Conservation (phyloP, 768 basidiomycete species). For the Dentipellis fragilis region DNA sequence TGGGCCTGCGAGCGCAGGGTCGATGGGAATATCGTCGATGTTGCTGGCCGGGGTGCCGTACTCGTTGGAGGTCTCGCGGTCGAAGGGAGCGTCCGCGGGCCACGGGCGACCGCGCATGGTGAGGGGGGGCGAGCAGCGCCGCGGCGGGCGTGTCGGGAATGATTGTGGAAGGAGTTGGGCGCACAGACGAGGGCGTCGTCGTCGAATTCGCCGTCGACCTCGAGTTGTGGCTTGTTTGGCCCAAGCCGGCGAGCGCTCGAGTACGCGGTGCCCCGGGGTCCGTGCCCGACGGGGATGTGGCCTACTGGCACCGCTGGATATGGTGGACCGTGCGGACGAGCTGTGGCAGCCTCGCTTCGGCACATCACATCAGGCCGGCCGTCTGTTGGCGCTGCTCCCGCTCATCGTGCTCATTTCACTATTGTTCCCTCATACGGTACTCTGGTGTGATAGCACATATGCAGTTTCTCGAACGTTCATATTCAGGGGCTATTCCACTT, state of each 20-base stretch:
- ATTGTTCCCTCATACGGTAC: too few species aligned
- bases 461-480: too few species aligned
- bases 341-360: too few species aligned
- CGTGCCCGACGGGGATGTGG: not conserved
- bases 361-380: too few species aligned
- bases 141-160: not conserved
- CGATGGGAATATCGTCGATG: constrained; percentile 62
- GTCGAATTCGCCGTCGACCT: constrained; percentile 14
- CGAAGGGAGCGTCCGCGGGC: constrained; percentile 33
- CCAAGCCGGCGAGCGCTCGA: constrained; percentile 1
- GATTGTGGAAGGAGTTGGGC: not conserved
- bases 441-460: too few species aligned
- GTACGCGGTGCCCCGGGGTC: constrained; percentile 9
- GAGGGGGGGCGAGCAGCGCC: constrained; percentile 4
- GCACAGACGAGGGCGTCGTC: constrained; percentile 6
- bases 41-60: constrained; percentile 48
- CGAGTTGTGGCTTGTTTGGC: constrained; percentile 14
- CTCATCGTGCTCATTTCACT: too few species aligned
- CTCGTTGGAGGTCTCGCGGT: constrained; percentile 51
- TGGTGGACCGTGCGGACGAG: too few species aligned
- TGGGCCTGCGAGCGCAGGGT: constrained; percentile 55
- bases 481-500: too few species aligned
- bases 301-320: not conserved
- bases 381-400: too few species aligned
- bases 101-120: constrained; percentile 57